A percentile compares a stretch with the other conserved stretches of the same genome.
These are phyloP conservation scores for Lophiostoma macrostomum DNA, from an alignment of 495 filamentous ascomycete species.

Conservation along the genomic window DNA sequence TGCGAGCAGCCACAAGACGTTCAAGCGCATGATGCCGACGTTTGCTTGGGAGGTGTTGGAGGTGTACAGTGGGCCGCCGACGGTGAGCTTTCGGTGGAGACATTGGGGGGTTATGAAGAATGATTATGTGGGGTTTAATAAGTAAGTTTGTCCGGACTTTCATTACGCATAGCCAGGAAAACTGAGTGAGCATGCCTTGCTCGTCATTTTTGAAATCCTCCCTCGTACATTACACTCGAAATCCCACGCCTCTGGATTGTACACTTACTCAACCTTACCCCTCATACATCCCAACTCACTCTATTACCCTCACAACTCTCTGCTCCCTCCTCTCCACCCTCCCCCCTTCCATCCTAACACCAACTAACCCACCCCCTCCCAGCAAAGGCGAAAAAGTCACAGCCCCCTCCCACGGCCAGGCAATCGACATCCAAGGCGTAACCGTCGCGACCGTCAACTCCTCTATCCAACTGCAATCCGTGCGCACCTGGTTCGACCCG, in stretches of 20 bases:
- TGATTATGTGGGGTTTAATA: slow-evolving; percentile 60
- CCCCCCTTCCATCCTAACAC: not conserved
- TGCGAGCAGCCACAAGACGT: slow-evolving; percentile 59
- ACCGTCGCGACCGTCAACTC: slow-evolving; percentile 60
- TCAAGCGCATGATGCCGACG: slow-evolving; percentile 67
- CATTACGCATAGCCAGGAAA: too few species aligned
- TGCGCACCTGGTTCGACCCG: slow-evolving; percentile 64
- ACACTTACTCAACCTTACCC: too few species aligned
- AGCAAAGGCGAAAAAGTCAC: slow-evolving; percentile 60
- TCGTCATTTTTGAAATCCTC: too few species aligned
- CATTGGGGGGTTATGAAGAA: slow-evolving; percentile 65
- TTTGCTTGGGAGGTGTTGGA: slow-evolving; percentile 70
- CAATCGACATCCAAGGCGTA: slow-evolving; percentile 54
- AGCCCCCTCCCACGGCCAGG: slow-evolving; percentile 52
- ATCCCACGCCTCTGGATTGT: too few species aligned
- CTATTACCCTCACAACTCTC: too few species aligned
- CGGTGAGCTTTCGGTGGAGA: slow-evolving; percentile 59
- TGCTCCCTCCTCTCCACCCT: too few species aligned
- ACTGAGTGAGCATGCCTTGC: too few species aligned
- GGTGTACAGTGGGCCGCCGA: slow-evolving; percentile 60
- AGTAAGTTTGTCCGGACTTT: slow-evolving; percentile 50
- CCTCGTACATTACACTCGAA: too few species aligned
- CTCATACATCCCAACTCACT: too few species aligned
- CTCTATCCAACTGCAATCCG: slow-evolving; percentile 51
- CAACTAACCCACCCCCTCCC: slow-evolving; percentile 5